Conservation (phyloP, 208 protist species). For the Acanthamoeba healyi region DNA sequence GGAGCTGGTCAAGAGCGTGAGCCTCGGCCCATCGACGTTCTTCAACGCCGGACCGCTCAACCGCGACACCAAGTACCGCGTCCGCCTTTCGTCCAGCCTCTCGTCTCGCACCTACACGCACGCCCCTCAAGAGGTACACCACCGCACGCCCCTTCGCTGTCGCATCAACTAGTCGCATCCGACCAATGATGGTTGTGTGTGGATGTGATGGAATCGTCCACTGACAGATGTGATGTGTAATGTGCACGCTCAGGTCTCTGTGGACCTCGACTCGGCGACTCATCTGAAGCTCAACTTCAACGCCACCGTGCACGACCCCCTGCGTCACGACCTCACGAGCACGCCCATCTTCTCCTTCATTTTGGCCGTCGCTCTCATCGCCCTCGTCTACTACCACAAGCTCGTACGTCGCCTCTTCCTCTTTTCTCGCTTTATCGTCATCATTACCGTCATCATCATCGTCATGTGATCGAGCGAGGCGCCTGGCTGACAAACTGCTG, state of each 20-base stretch:
- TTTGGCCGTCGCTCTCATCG: not conserved
- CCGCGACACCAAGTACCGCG: not conserved
- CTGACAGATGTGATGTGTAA: too few relatives aligned
- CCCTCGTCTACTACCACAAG: conserved; percentile 40
- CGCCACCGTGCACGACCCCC: not conserved
- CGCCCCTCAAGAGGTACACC: not conserved
- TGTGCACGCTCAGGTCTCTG: not conserved
- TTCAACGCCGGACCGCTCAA: not conserved
- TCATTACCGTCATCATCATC: too few relatives aligned
- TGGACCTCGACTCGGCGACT: not conserved
- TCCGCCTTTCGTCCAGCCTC: conserved; percentile 31
- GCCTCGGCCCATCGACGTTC: conserved; percentile 14
- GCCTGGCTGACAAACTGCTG: too few relatives aligned
- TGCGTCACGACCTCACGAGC: not conserved
- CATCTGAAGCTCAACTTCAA: conserved; percentile 47
- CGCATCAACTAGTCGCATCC: too few relatives aligned
- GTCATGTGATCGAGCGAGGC: too few relatives aligned
- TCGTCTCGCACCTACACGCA: conserved; percentile 7
- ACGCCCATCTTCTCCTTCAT: conserved; percentile 53
- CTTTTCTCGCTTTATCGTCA: too few relatives aligned
- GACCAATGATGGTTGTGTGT: too few relatives aligned
- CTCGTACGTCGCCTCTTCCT: not conserved
- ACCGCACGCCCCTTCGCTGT: too few relatives aligned
- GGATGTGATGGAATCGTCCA: too few relatives aligned
- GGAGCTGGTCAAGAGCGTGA: not conserved